Evolutionary conservation across 768 basidiomycete species (phyloP).

Genomic region (Peribolospora kevripleyi): DNA sequence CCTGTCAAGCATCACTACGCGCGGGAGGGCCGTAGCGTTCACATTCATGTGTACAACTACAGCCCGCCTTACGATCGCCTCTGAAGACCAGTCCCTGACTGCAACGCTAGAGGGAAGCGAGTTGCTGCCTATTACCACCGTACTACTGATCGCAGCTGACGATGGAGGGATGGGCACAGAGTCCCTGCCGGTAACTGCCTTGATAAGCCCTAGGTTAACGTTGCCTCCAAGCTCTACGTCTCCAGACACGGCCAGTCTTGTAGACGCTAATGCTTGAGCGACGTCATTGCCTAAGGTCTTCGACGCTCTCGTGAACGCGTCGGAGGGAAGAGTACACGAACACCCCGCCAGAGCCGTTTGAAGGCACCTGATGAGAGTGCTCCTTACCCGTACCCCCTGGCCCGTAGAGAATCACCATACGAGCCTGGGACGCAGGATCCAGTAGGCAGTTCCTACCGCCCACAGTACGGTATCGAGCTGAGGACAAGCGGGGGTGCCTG

Average conservation of each 20-base stretch:
- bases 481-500: too few relatives aligned
- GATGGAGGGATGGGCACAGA: background rate
- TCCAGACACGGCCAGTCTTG: background rate
- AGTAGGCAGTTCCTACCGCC: background rate
- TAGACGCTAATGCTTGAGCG: background rate
- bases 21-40: background rate
- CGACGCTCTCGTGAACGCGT: background rate
- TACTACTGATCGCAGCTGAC: background rate
- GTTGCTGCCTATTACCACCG: background rate
- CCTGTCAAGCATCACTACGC: background rate
- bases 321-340: background rate
- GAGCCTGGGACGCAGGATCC: background rate
- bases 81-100: background rate
- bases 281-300: background rate
- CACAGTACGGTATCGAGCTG: background rate
- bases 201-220: background rate
- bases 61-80: background rate
- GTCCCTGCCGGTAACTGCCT: background rate
- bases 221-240: background rate
- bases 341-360: background rate
- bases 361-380: background rate
- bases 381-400: background rate
- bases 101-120: background rate
- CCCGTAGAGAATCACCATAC: background rate
- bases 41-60: background rate